Evolutionary conservation across 2,329 filamentous ascomycete species (phyloP), one percentile per base, ranked within the genome.

Genomic region (Fusarium foetens): DNA sequence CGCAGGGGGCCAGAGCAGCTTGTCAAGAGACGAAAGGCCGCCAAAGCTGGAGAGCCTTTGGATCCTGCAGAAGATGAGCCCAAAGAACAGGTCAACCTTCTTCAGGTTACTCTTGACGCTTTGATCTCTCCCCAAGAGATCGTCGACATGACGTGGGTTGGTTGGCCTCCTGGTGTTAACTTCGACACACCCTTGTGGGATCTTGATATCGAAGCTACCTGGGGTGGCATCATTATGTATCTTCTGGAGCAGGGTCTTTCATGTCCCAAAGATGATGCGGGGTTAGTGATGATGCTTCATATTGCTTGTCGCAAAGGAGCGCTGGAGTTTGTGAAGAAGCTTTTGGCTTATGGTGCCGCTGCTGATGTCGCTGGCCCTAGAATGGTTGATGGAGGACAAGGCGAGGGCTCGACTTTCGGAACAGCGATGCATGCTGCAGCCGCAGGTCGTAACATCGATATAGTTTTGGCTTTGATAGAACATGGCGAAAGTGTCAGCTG

Each of bases 341-440:
- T 71, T 0, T 12, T 71, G 6, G 6, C 23, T 3, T 51, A n/a
- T 29, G 52, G 23, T 0, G 38, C 39, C 4, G 23, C 2, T 7
- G 29, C 46, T 5, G 29, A 46, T 1, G 19, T 33, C 0, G 13
- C 52, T 10, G 52, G 63, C 0, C 46, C 57, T 0, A 68, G 63
- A 8, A 38, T 71, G 8, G 29, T 39, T 8, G 42, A 71, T 14
- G 52, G 68, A 0, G 68, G 68, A 5, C 63, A 63, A 19, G 68
- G 63, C 0, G 13, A 54, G 13, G 57, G 55, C 0, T n/a, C 23
- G 9, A 42, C 35, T 0, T 63, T 38, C 2, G 68, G 68, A 9
- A 58, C 63, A 1, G 68, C 68, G 5, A 48, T 71, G n/a, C 68
- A 71, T 13, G 68, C 68, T 13, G 52, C 68, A 23, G 36, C 68